Evolutionary conservation across 768 basidiomycete species (phyloP), one percentile per base, ranked within the genome.

Genomic region (Porphyrellus cyaneotinctus): DNA sequence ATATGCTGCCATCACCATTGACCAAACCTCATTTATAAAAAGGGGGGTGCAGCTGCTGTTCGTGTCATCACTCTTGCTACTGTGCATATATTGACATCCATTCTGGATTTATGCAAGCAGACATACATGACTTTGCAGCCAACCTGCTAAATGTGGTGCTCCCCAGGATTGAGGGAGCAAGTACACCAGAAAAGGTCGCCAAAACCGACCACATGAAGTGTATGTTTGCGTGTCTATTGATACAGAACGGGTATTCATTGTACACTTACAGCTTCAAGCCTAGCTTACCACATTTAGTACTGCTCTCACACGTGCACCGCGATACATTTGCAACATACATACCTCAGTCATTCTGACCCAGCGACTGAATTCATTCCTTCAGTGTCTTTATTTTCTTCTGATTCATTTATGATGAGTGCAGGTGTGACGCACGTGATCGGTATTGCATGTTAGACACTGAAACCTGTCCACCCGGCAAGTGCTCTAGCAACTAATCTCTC

Each of bases 191-290:
- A 67, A 95, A 95, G 73, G 82, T 95, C 30, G 92, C 95, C 0
- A 94, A 97, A 67, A 99, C 98, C 60, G 95, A 98, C 69, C 89
- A 97, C 43, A 99, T 97, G 94, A 94, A 91, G 75, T 95, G 95
- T 95, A 58, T 43, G 85, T 70, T 24, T 8, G 17, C 14, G 1
- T 3, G 17, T 0, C n/a, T n/a, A n/a, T n/a, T n/a, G n/a, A n/a
- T n/a, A n/a, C n/a, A n/a, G n/a, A n/a, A n/a, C n/a, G n/a, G n/a
- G n/a, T n/a, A n/a, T n/a, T n/a, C n/a, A n/a, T n/a, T n/a, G n/a
- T n/a, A n/a, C n/a, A n/a, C n/a, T n/a, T n/a, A n/a, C n/a, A n/a
- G n/a, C n/a, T n/a, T n/a, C n/a, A n/a, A n/a, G n/a, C n/a, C n/a
- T n/a, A n/a, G n/a, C n/a, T n/a, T n/a, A n/a, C n/a, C n/a, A n/a